Evolutionary conservation across 257 asterid species (phyloP).

Genomic region (Catharanthus roseus): DNA sequence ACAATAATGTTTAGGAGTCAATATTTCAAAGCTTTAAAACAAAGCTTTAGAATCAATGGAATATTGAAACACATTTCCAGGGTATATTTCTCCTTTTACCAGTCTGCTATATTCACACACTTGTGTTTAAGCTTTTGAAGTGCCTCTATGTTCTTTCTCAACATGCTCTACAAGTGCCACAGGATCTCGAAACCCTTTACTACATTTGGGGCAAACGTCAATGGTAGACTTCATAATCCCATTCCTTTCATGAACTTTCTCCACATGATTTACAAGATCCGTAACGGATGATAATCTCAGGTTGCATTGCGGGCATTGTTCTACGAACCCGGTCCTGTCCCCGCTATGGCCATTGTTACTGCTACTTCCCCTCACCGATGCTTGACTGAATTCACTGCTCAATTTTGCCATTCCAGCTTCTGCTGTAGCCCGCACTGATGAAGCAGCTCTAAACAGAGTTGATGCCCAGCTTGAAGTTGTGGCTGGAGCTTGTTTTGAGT

Average conservation of each 20-base stretch:
- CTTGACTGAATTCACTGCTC: slow-evolving; percentile 61
- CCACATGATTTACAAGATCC: slow-evolving; percentile 78
- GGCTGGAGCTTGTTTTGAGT: slow-evolving; percentile 31
- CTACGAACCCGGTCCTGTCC: slow-evolving; percentile 42
- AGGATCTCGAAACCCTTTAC: slow-evolving; percentile 83
- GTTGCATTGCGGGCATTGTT: slow-evolving; percentile 75
- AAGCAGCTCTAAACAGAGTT: slow-evolving; percentile 49
- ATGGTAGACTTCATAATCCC: slow-evolving; percentile 77
- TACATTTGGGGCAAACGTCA: slow-evolving; percentile 91
- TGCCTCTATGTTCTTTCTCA: slow-evolving; percentile 81
- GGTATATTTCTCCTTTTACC: neutral
- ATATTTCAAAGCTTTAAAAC: neutral
- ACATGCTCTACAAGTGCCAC: slow-evolving; percentile 90
- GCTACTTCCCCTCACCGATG: slow-evolving; percentile 21
- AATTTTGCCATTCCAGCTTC: slow-evolving; percentile 71
- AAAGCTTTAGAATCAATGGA: neutral
- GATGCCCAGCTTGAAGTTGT: slow-evolving; percentile 65
- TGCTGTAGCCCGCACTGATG: slow-evolving; percentile 61
- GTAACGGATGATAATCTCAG: slow-evolving; percentile 50
- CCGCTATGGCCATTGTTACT: slow-evolving; percentile 22
- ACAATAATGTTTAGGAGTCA: neutral
- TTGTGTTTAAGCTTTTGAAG: slow-evolving; percentile 45
- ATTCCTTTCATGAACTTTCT: slow-evolving; percentile 72
- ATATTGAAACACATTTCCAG: neutral
- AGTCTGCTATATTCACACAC: neutral